Evolutionary conservation across 1,284 basidiomycete genomes (phyloP).

Genomic region (Caloboletus firmus): DNA sequence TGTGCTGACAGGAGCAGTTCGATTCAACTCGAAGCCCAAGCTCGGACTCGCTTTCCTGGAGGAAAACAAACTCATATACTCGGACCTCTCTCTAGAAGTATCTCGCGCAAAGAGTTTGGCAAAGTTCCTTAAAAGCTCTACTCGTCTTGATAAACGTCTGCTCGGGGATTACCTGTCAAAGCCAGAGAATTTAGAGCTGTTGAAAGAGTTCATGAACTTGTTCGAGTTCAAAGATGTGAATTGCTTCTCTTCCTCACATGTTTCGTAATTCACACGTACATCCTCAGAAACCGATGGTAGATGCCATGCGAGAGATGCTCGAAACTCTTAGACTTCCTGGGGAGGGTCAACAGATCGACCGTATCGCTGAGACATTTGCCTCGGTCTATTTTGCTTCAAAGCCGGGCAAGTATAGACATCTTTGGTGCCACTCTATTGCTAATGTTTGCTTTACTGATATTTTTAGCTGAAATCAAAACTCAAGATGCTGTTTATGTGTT

Average conservation of each 20-base stretch:
- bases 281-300: constrained; percentile 85
- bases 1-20: constrained; percentile 79
- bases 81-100: constrained; percentile 57
- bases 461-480: constrained; percentile 79
- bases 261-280: constrained; percentile 11
- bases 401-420: constrained; percentile 54
- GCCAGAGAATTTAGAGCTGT: constrained; percentile 82
- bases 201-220: constrained; percentile 85
- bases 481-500: constrained; percentile 95
- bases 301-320: constrained; percentile 92
- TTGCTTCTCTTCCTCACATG: constrained; percentile 14
- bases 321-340: constrained; percentile 96
- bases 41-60: constrained; percentile 87
- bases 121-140: constrained; percentile 83
- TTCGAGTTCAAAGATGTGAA: constrained; percentile 89
- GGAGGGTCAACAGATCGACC: constrained; percentile 90
- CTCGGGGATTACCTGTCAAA: constrained; percentile 93
- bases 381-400: constrained; percentile 83
- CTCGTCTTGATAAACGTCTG: constrained; percentile 89
- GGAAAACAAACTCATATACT: constrained; percentile 82
- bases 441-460: constrained; percentile 2
- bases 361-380: constrained; percentile 96
- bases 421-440: constrained; percentile 4
- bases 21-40: constrained; percentile 97
- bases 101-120: constrained; percentile 69